phyloP scores from a whole-genome alignment of 2,329 filamentous ascomycete species.

The Trichoderma simmonsii region DNA sequence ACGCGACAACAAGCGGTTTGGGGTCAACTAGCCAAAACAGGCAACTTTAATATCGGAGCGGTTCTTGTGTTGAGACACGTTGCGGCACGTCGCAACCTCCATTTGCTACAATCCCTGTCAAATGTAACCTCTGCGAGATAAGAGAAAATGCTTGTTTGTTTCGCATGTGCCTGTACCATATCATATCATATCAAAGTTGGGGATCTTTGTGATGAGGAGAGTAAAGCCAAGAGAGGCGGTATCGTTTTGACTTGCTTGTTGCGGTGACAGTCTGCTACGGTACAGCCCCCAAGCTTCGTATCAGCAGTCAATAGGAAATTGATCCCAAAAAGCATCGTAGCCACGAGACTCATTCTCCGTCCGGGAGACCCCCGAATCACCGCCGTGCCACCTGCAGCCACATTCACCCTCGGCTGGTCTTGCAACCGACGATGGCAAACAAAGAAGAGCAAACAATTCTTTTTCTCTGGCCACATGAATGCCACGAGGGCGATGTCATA shows the following conservation, averaged over 20 bases:
- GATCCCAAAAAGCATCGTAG: neutral
- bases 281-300: neutral
- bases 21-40: neutral
- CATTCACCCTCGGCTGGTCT: neutral
- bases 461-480: neutral
- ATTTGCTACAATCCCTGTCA: neutral
- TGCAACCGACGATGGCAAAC: neutral
- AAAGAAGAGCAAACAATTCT: neutral
- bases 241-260: neutral
- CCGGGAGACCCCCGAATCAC: neutral
- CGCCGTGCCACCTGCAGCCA: neutral
- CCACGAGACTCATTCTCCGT: neutral
- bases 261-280: neutral
- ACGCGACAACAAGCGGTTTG: neutral
- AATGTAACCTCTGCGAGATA: conserved; percentile 6
- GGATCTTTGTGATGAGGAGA: neutral
- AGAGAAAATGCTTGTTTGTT: conserved; percentile 6
- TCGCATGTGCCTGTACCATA: neutral
- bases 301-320: neutral
- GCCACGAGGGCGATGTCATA: neutral
- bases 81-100: neutral
- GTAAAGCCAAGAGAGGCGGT: neutral
- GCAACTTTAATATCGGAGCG: neutral
- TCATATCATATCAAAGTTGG: neutral
- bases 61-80: conserved; percentile 10